Base-by-base conservation (phyloP, 805 yeast species). In the Jamesozyma gamospora region DNA sequence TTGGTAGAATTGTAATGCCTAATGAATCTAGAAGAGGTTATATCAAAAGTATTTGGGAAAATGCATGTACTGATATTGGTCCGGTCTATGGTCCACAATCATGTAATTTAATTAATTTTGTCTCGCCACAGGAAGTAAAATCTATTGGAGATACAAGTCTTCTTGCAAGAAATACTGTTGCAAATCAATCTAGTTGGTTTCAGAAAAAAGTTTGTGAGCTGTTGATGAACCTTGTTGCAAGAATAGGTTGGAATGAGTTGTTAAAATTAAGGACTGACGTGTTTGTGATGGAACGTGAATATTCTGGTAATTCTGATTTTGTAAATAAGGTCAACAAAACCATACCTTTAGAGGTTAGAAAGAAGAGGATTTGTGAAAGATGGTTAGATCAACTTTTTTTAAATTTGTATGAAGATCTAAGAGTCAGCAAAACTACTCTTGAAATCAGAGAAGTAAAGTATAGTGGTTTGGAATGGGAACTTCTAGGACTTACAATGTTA, bases 201-300 rank as follows among this genome's bases (percentile, higher is more conserved):
- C 48, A 53, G 36, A 37, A 40, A 31, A 44, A 62, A 39, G 84
- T 83, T 1, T 90, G 85, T 56, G 79, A 78, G 32, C 60, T 87
- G 41, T 60, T 90, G 41, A 77, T 94, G 4, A 66, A 75, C 8
- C 71, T 92, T 47, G 75, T 79, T 3, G 71, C 79, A 15, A 62
- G 69, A 18, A 65, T 79, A 31, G 96, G 96, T 4, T 90, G 98
- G 98, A 85, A 84, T 49, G 74, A 71, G 28, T 59, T 86, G 28
- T 67, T 88, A 47, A 65, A 67, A 41, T 53, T 79, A 29, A 74
- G 95, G 42, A 75, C 87, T 1, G 64, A 69, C 15, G 77, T 82
- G 0, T 90, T 90, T 61, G 75, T 85, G 9, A 90, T 90, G 87
- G 84, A 78, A 51, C 76, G 72, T 31, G 90, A 82, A 53, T 76